Evolutionary conservation across 345 rosid species (phyloP).

Genomic region (Aurinia saxatilis): DNA sequence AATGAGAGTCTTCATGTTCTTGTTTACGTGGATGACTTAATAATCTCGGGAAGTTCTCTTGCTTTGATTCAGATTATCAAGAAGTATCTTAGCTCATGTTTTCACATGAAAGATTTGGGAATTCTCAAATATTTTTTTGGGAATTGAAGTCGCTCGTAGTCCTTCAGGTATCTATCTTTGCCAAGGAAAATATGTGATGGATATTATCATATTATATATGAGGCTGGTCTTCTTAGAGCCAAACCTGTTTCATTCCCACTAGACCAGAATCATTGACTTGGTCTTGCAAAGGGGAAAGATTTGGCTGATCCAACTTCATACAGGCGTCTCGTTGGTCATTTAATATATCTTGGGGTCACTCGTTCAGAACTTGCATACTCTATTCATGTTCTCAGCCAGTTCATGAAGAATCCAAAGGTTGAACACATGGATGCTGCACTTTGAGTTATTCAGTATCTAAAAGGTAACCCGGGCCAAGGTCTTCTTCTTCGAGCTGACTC

Average conservation of each 20-base stretch:
- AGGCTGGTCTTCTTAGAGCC: too few relatives aligned
- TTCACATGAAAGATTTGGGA: not conserved
- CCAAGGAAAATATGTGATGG: not conserved
- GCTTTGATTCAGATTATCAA: not conserved
- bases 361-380: not conserved
- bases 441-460: not conserved
- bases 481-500: too few relatives aligned
- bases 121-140: not conserved
- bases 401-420: not conserved
- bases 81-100: not conserved
- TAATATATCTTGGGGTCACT: not conserved
- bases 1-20: not conserved
- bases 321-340: not conserved
- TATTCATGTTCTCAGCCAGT: not conserved
- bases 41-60: not conserved
- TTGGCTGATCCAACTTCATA: not conserved
- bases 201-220: too few relatives aligned
- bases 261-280: not conserved
- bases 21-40: not conserved
- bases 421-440: not conserved
- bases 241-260: not conserved
- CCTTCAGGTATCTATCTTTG: not conserved
- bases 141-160: not conserved
- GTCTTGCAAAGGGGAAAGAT: not conserved
- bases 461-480: too few relatives aligned